Base-by-base conservation (phyloP, 2,329 filamentous ascomycete species). In the Fusarium xylarioides region DNA sequence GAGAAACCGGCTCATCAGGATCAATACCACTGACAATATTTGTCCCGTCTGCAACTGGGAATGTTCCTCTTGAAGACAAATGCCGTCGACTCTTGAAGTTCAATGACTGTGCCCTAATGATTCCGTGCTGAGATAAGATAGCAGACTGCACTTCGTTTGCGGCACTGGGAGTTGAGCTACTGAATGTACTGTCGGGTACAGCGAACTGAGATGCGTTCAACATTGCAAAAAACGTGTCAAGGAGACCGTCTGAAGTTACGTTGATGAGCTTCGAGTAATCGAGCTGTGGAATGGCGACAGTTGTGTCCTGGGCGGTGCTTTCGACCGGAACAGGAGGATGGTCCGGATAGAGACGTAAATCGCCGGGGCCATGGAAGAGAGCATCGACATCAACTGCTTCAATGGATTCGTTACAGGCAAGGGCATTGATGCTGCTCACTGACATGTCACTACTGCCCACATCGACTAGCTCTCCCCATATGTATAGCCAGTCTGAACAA, bases 351-450 rank as follows among this genome's bases (percentile, higher is more conserved):
- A 84, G 78, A 4, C 61, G 74, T 37, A 81, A 63, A 8, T 58
- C 34, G 16, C 26, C 63, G 3, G 69, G 26, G 2, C 78, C 79
- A 16, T 75, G 70, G 4, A 81, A 69, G 3, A 71, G 54, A 4
- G 77, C 74, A n/a, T 70, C 56, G 4, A 74, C 66, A 19, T 77
- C 71, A 12, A 81, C 73, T 10, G 76, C 79, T 71, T 82, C 74
- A 5, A 81, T 68, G 5, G 79, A 78, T 71, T 83, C 82, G 72
- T 84, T 84, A 71, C 83, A 84, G 26, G 79, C 78, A 60, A 84
- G 62, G 10, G 79, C 81, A 10, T 77, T 79, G 21, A 82, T 75
- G 42, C 73, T 76, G 40, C 70, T 74, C 16, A 83, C 79, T 3
- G 76, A 71, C 49, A 77, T 69, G 30, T 75, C 68, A 26, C 74